A percentile compares a stretch with the other conserved stretches of the same genome.
Evolutionary conservation across 1,284 basidiomycete genomes (phyloP).

Genomic region (Mycena sp.): DNA sequence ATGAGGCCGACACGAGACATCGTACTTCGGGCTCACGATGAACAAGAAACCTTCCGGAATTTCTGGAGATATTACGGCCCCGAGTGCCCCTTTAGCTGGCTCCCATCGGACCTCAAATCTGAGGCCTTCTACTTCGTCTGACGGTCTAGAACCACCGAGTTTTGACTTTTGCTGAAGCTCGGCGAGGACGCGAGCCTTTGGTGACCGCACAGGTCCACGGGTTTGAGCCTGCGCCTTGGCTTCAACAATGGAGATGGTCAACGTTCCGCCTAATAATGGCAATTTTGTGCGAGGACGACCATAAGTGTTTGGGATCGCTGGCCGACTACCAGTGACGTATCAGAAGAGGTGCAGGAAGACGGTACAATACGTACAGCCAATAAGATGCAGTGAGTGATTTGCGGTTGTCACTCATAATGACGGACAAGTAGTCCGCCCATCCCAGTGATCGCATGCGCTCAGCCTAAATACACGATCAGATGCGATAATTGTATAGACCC

Average conservation of each 20-base stretch:
- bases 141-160: conserved; percentile 59
- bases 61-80: conserved; percentile 57
- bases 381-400: conserved; percentile 74
- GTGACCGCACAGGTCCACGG: conserved; percentile 55
- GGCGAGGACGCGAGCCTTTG: conserved; percentile 63
- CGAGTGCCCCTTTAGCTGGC: conserved; percentile 67
- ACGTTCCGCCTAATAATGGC: conserved; percentile 63
- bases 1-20: background rate
- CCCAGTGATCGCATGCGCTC: conserved; percentile 78
- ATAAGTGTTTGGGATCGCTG: conserved; percentile 30
- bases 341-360: background rate
- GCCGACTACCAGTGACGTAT: conserved; percentile 9
- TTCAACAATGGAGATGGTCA: conserved; percentile 56
- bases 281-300: conserved; percentile 56
- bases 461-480: conserved; percentile 53
- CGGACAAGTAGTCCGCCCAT: conserved; percentile 76
- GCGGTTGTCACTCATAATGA: conserved; percentile 71
- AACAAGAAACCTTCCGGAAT: conserved; percentile 50
- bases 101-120: conserved; percentile 72
- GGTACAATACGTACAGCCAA: conserved; percentile 71
- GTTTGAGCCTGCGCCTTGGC: conserved; percentile 44
- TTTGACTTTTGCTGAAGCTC: conserved; percentile 72
- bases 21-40: conserved; percentile 51
- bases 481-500: background rate
- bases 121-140: conserved; percentile 78